Percentiles rank a stretch among this genome's conserved stretches.
Conservation (phyloP, 1,284 basidiomycete species). For the Taiwanofungus camphoratus region DNA sequence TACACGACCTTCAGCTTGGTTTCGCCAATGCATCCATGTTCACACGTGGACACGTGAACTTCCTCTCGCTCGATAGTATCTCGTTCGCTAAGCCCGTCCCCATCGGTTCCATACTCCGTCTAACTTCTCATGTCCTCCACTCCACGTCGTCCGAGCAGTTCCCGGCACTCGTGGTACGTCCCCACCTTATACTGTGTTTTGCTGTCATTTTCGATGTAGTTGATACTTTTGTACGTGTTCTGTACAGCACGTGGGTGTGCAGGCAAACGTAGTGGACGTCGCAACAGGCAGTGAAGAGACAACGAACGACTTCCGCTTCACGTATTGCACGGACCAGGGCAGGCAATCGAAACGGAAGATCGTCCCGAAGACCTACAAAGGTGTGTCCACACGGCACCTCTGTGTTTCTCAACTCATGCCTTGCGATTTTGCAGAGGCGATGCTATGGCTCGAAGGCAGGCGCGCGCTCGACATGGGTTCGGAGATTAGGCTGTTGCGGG, state of each 20-base stretch:
- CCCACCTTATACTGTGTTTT: constrained; percentile 21
- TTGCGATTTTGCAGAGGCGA: constrained; percentile 49
- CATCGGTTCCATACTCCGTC: constrained; percentile 72
- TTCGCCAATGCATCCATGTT: constrained; percentile 71
- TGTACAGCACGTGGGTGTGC: constrained; percentile 61
- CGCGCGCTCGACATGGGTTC: constrained; percentile 60
- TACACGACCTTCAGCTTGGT: constrained; percentile 59
- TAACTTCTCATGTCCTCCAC: constrained; percentile 64
- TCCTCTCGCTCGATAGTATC: constrained; percentile 74
- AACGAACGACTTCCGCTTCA: constrained; percentile 66
- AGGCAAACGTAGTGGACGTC: constrained; percentile 72
- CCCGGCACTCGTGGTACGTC: constrained; percentile 46
- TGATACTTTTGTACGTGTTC: background rate
- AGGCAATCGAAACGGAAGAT: constrained; percentile 43
- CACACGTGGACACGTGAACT: constrained; percentile 60
- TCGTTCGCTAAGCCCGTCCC: constrained; percentile 75
- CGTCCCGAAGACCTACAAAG: constrained; percentile 67
- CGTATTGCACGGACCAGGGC: constrained; percentile 47
- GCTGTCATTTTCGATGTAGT: background rate
- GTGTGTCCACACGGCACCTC: constrained; percentile 28
- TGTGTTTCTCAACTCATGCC: background rate
- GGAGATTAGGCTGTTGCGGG: constrained; percentile 42
- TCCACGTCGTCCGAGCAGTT: constrained; percentile 39
- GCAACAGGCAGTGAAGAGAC: constrained; percentile 59
- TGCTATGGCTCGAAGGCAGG: constrained; percentile 77